Evolutionary conservation across 176 grass and related monocot species (phyloP).

Genomic region (Saccharum spontaneum): DNA sequence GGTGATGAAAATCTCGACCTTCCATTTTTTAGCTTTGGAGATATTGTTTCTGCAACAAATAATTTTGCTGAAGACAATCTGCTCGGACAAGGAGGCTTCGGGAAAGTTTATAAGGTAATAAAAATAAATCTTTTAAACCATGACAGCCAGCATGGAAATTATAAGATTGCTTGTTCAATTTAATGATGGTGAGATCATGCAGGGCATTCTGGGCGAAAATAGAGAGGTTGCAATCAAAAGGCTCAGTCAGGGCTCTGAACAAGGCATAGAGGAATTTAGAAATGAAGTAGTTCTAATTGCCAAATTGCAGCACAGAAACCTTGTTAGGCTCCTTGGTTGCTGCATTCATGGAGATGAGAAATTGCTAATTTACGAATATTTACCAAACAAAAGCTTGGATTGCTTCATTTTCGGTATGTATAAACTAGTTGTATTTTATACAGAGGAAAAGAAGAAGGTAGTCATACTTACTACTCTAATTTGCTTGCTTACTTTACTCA

Average conservation of each 20-base stretch:
- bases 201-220: conserved; percentile 10
- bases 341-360: conserved; percentile 55
- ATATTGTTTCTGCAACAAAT: conserved; percentile 34
- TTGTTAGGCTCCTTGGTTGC: conserved; percentile 45
- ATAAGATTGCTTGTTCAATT: not conserved
- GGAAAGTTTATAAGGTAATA: conserved; percentile 50
- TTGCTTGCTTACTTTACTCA: not conserved
- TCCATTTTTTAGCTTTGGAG: conserved; percentile 37
- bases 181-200: not conserved
- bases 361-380: conserved; percentile 23
- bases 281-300: conserved; percentile 43
- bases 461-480: too few relatives aligned
- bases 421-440: not conserved
- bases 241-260: conserved; percentile 34
- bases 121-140: not conserved
- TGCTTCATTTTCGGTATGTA: conserved; percentile 13
- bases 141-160: not conserved
- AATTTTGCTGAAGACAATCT: conserved; percentile 39
- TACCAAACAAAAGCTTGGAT: not conserved
- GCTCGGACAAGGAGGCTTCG: conserved; percentile 47
- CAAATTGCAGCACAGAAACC: conserved; percentile 41
- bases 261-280: conserved; percentile 43
- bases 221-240: conserved; percentile 51
- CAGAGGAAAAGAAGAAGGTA: not conserved
- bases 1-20: conserved; percentile 22